Evolutionary conservation across 768 basidiomycete genomes (phyloP).

Genomic region (Tulasnella sp.): DNA sequence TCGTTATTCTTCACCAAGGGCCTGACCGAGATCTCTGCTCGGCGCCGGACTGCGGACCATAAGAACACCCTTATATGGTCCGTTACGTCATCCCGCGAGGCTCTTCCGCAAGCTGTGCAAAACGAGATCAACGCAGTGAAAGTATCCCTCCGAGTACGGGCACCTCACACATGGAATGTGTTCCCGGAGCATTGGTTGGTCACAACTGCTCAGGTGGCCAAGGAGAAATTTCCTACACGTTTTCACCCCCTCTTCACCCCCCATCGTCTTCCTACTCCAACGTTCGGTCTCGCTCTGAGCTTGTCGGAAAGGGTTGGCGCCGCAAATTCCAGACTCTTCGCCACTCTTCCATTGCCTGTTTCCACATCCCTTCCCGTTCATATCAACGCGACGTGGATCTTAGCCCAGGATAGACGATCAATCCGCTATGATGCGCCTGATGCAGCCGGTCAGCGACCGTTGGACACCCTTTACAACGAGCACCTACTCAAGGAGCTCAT

Average conservation of each 20-base stretch:
- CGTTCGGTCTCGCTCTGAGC: not conserved
- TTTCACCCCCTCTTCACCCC: not conserved
- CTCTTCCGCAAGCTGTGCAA: not conserved
- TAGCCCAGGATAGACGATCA: not conserved
- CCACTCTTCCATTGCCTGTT: slow-evolving; percentile 11
- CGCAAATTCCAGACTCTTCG: not conserved
- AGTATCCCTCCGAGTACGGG: not conserved
- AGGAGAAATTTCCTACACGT: not conserved
- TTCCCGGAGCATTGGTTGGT: not conserved
- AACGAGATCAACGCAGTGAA: too few species aligned
- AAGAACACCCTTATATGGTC: not conserved
- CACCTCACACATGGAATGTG: not conserved
- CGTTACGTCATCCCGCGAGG: not conserved
- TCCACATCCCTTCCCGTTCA: slow-evolving; percentile 7
- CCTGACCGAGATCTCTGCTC: not conserved
- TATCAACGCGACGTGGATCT: slow-evolving; percentile 4
- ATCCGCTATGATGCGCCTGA: slow-evolving; percentile 5
- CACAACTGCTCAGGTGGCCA: too few species aligned
- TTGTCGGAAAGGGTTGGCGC: not conserved
- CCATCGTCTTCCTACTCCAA: slow-evolving; percentile 10
- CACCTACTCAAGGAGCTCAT: not conserved
- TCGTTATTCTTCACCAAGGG: slow-evolving; percentile 12
- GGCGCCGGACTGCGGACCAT: not conserved
- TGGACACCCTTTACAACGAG: slow-evolving; percentile 8
- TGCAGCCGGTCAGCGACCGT: not conserved